Evolutionary conservation across 768 basidiomycete genomes (phyloP).

Genomic region (Hemileccinum impolitum): DNA sequence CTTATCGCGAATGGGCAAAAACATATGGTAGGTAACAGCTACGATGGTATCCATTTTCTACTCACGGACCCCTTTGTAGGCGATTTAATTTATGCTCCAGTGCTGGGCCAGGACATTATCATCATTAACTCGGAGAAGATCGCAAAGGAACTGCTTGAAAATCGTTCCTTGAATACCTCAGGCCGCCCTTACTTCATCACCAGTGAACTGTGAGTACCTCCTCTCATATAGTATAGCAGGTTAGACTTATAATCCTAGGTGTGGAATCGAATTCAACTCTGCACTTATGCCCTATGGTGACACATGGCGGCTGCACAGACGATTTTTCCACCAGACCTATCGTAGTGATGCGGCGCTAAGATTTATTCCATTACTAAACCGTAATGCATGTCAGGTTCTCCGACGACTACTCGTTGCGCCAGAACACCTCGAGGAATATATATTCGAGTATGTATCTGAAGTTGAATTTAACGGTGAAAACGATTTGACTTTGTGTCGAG

Average conservation of each 20-base stretch:
- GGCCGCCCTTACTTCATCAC: conserved; percentile 40
- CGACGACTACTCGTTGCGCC: conserved; percentile 29
- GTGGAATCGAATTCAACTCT: conserved; percentile 14
- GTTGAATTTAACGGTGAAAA: not conserved
- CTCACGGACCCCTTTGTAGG: not conserved
- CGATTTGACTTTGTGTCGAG: not conserved
- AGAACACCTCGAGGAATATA: conserved; percentile 28
- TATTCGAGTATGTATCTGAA: conserved; percentile 24
- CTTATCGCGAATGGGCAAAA: not conserved
- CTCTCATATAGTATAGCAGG: not conserved
- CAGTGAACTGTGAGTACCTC: conserved; percentile 6
- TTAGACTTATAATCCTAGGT: not conserved
- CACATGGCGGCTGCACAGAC: conserved; percentile 27
- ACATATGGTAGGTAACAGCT: conserved; percentile 4
- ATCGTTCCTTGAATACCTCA: conserved; percentile 43
- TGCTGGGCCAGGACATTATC: conserved; percentile 4
- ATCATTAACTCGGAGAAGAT: conserved; percentile 3
- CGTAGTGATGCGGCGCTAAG: conserved; percentile 11
- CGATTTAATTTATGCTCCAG: conserved; percentile 2
- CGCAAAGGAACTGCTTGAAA: conserved; percentile 27
- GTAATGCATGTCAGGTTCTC: conserved; percentile 29
- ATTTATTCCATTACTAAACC: conserved; percentile 22
- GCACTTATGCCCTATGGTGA: conserved; percentile 26
- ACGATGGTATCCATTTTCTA: no score
- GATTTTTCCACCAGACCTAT: conserved; percentile 24